Percentiles rank a stretch among this genome's conserved stretches.
These are phyloP conservation scores for Paradendryphiella salina DNA, from an alignment of 2,329 filamentous ascomycete genomes.

Conservation along the genomic window DNA sequence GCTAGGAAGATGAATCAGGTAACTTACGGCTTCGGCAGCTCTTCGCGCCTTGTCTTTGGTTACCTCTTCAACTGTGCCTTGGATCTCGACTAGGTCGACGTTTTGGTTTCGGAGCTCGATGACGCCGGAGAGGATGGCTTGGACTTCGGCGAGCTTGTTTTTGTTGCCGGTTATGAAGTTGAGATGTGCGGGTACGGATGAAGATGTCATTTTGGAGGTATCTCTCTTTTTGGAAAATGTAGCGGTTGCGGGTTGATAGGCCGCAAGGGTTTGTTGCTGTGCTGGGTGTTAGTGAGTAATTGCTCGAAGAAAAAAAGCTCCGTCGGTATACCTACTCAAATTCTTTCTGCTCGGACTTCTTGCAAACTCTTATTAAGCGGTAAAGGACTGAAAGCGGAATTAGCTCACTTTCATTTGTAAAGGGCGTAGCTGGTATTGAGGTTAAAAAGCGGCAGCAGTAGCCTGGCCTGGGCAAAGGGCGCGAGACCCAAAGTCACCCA, in stretches of 20 bases:
- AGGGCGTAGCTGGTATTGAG: constrained; percentile 5
- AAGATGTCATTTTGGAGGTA: constrained; percentile 16
- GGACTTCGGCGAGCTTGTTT: constrained; percentile 86
- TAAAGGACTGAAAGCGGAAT: constrained; percentile 21
- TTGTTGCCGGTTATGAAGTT: constrained; percentile 97
- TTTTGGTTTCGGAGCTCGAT: constrained; percentile 74
- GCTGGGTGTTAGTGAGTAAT: not conserved
- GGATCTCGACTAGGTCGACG: constrained; percentile 84
- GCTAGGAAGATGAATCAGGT: too few relatives aligned
- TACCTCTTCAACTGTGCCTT: constrained; percentile 90
- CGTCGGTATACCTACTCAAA: not conserved
- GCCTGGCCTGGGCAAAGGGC: constrained; percentile 7
- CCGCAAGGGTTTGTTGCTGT: not conserved
- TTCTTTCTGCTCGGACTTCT: not conserved
- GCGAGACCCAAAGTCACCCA: not conserved
- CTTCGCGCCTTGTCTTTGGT: constrained; percentile 82
- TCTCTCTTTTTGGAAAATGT: not conserved
- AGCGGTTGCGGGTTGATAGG: not conserved
- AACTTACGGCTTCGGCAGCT: constrained; percentile 73
- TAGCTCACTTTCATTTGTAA: not conserved
- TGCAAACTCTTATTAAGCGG: constrained; percentile 7
- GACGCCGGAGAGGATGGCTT: constrained; percentile 73
- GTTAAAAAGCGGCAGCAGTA: not conserved
- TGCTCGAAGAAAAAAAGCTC: not conserved
- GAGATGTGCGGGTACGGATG: constrained; percentile 55